Evolutionary conservation across 352 stramenopile species (phyloP), one percentile per base, ranked within the genome.

Genomic region (Pythium brassicae): DNA sequence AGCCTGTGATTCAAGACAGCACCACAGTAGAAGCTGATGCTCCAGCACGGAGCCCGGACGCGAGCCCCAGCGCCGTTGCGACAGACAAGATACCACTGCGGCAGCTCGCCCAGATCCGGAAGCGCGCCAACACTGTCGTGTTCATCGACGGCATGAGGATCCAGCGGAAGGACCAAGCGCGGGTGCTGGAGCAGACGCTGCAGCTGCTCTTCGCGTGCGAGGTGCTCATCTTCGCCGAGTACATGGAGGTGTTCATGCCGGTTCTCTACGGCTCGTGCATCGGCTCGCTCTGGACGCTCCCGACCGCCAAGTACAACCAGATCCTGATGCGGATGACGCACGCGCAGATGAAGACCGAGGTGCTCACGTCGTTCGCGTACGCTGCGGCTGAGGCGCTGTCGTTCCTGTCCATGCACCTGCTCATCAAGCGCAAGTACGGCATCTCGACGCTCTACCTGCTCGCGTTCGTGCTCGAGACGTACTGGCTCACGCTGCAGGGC

Each of bases 401-500:
- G 8, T 42, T 72, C 29, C n/a, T 57, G 23, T 55, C 63, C 23
- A 35, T 73, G 37, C 58, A 57, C 29, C 29, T 42, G 4, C 27
- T 73, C 22, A 53, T 72, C 7, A 56, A 54, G 44, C 56, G 48
- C 14, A 69, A 72, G 53, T 78, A 72, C 55, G 61, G 65, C 0
- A 51, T 76, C 22, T 63, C 53, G 22, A 46, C 62, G 19, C 17
- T 63, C 47, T 58, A 66, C 7, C 29, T 72, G 42, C 54, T 79
- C 50, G 51, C 56, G 5, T 79, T 79, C 45, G 58, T 79, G 40
- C 46, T 79, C 34, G 68, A 77, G 52, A 64, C 61, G 43, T 69
- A 79, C 48, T 72, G 55, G 32, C 5, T 53, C 29, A 46, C 53
- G 43, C 43, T 59, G 14, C 43, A 53, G 29, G 44, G 53, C 27